phyloP scores from a whole-genome alignment of 768 basidiomycete genomes.

The Tephrocybe rancida region DNA sequence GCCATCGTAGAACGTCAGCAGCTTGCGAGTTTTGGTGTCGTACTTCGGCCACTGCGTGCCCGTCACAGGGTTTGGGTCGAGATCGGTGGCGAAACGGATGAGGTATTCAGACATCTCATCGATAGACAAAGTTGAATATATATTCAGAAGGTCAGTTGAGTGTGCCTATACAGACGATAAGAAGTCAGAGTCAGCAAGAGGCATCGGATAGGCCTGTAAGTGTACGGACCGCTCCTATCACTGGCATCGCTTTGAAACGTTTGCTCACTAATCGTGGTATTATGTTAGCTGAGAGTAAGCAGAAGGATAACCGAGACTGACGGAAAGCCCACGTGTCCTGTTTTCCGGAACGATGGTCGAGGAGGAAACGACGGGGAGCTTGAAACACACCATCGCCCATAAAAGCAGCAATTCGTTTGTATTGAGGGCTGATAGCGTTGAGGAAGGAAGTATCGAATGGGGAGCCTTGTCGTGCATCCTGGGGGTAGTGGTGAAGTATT shows the following conservation, averaged over 20 bases:
- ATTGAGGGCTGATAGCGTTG: conserved; percentile 49
- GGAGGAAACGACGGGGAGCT: conserved; percentile 48
- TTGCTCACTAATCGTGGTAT: conserved; percentile 1
- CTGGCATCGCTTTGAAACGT: not conserved
- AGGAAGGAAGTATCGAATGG: conserved; percentile 50
- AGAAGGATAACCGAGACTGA: conserved; percentile 20
- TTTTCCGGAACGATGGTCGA: conserved; percentile 35
- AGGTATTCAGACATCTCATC: conserved; percentile 49
- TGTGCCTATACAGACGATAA: conserved; percentile 35
- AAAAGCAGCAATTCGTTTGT: conserved; percentile 52
- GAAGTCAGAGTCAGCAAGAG: conserved; percentile 7
- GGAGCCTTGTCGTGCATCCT: conserved; percentile 45
- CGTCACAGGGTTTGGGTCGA: conserved; percentile 44
- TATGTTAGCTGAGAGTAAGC: not conserved
- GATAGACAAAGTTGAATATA: conserved; percentile 32
- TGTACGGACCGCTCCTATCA: conserved; percentile 43
- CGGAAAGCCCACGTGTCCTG: conserved; percentile 49
- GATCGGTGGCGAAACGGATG: conserved; percentile 43
- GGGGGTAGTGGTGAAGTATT: conserved; percentile 38
- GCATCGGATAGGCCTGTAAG: not conserved
- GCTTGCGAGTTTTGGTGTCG: conserved; percentile 31
- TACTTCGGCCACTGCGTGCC: conserved; percentile 49
- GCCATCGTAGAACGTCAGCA: conserved; percentile 44
- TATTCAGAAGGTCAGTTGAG: conserved; percentile 40
- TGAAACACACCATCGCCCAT: conserved; percentile 55